These are phyloP conservation scores for Trichoderma koningii DNA, from an alignment of 2,329 filamentous ascomycete species.

Conservation along the genomic window DNA sequence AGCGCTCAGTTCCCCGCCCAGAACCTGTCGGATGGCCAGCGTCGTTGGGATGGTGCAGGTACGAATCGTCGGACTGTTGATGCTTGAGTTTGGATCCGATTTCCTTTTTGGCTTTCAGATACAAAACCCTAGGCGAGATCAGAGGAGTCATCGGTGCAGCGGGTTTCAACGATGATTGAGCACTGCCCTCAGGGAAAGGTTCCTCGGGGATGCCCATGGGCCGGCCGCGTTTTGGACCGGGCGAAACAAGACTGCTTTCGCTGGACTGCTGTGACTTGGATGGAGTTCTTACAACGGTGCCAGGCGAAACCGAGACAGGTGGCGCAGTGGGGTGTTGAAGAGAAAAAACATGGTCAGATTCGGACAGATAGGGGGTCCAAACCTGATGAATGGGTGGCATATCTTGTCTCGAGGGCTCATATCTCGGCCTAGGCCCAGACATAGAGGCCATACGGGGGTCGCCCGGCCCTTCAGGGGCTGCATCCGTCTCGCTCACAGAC, in stretches of 20 bases:
- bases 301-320: background rate
- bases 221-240: constrained; percentile 1
- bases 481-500: constrained; percentile 41
- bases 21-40: background rate
- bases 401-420: background rate
- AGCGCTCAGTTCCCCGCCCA: background rate
- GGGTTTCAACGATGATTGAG: background rate
- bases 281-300: background rate
- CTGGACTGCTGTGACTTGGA: constrained; percentile 25
- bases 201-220: background rate
- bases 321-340: constrained; percentile 43
- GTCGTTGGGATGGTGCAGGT: background rate
- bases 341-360: constrained; percentile 52
- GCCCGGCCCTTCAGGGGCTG: constrained; percentile 28
- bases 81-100: constrained; percentile 33
- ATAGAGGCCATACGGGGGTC: constrained; percentile 35
- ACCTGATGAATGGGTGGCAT: constrained; percentile 30
- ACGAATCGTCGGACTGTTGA: constrained; percentile 3
- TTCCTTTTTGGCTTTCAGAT: constrained; percentile 33
- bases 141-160: constrained; percentile 11
- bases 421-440: constrained; percentile 4
- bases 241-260: constrained; percentile 26
- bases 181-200: background rate
- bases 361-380: constrained; percentile 49
- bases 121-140: constrained; percentile 23